Base-by-base conservation (phyloP, 495 filamentous ascomycete genomes). In the Trichoderma virens region DNA sequence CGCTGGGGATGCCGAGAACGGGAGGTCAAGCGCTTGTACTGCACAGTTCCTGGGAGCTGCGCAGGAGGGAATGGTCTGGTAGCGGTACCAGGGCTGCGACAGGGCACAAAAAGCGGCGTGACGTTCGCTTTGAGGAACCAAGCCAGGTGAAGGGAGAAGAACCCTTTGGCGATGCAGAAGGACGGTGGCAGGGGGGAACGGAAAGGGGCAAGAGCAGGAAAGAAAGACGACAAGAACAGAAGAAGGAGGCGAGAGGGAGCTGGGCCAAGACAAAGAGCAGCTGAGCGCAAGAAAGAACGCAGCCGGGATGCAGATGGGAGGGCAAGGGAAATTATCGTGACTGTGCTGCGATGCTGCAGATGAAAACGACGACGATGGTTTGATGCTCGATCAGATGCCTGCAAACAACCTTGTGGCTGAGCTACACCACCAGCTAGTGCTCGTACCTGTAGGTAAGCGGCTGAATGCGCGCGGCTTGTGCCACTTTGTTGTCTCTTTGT, bases 341-440 rank as follows among this genome's bases (percentile, higher is more conserved):
- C 9, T 11, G 16, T 51, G 45, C 18, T 51, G n/a, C 45, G n/a
- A 5, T 35, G 11, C 38, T 41, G n/a, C n/a, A n/a, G 51, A 56
- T 56, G 51, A 30, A 30, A 56, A 56, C 27, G 51, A 28, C 51
- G 25, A 56, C 28, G 14, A 30, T 28, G 23, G 9, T 27, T 28
- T 28, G 41, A 45, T 45, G 41, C 41, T 45, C n/a, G n/a, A 11
- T 11, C 32, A 35, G 11, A 35, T 35, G 32, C 32, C 32, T 56
- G 51, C 51, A 56, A 56, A 56, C 51, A 56, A 30, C 18, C 23
- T 28, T 56, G 51, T 27, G 51, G 51, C 51, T 56, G 51, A 56
- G 51, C 51, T 56, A 30, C 9, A 20, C 45, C n/a, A n/a, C n/a
- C n/a, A n/a, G n/a, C n/a, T n/a, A n/a, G n/a, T n/a, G n/a, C n/a